These are phyloP conservation scores for Coccomyxa sp. DNA, from an alignment of 139 green algal genomes.

Conservation along the genomic window DNA sequence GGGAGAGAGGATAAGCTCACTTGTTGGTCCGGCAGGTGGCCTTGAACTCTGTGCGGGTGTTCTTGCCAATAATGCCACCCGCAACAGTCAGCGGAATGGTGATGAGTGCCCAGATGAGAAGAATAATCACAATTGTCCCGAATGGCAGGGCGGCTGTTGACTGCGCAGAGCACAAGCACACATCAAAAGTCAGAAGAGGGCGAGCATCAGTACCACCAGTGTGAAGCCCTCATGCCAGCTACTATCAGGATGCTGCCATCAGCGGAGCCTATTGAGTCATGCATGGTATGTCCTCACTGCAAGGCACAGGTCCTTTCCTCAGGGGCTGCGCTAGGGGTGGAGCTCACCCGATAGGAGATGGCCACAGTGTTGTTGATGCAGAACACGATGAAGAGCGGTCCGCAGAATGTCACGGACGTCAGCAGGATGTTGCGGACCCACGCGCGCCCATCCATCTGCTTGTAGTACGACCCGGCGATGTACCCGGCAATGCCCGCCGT, in stretches of 20 bases:
- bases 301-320: too few species aligned
- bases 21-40: conserved; percentile 86
- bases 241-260: too few species aligned
- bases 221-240: too few species aligned
- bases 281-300: too few species aligned
- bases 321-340: not conserved
- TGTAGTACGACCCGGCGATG: conserved; percentile 79
- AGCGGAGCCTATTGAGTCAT: too few species aligned
- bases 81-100: conserved; percentile 91
- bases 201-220: too few species aligned
- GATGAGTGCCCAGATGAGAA: conserved; percentile 77
- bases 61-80: conserved; percentile 79
- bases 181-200: too few species aligned
- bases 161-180: not conserved
- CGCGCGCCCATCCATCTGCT: conserved; percentile 75
- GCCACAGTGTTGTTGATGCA: conserved; percentile 83
- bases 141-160: conserved; percentile 76
- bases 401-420: conserved; percentile 67
- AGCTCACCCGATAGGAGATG: conserved; percentile 38
- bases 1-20: too few species aligned
- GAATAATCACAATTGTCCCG: conserved; percentile 81
- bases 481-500: conserved; percentile 86
- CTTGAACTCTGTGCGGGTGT: conserved; percentile 63
- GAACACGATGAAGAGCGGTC: conserved; percentile 71
- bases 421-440: conserved; percentile 79